phyloP scores from a whole-genome alignment of 148 eudicot genomes.

The Camellia japonica region DNA sequence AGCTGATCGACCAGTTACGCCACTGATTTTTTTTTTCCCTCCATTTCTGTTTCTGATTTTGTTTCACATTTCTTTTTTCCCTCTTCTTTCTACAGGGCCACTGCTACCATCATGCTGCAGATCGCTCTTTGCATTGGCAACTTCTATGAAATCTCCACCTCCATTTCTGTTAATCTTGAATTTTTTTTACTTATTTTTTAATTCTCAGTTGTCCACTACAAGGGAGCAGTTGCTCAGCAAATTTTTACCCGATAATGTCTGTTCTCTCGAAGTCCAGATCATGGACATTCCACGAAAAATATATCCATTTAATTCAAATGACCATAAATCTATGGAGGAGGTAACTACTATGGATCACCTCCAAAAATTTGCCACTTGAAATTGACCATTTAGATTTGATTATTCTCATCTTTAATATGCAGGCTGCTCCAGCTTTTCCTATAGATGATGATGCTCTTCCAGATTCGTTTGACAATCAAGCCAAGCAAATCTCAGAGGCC shows the following conservation, averaged over 20 bases:
- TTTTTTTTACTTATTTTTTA: slow-evolving; percentile 10
- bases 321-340: slow-evolving; percentile 50
- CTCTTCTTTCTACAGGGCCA: too few species aligned
- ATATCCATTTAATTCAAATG: slow-evolving; percentile 31
- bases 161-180: too few species aligned
- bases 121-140: too few species aligned
- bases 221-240: slow-evolving; percentile 72
- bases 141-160: too few species aligned
- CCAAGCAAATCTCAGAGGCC: slow-evolving; percentile 38
- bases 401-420: slow-evolving; percentile 18
- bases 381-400: not conserved
- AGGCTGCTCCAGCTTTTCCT: slow-evolving; percentile 45
- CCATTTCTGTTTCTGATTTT: too few species aligned
- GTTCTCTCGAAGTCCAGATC: slow-evolving; percentile 59
- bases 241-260: slow-evolving; percentile 79
- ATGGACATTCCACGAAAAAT: slow-evolving; percentile 30
- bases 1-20: too few species aligned
- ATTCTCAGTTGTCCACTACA: slow-evolving; percentile 53
- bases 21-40: too few species aligned
- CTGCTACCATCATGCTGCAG: too few species aligned
- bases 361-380: not conserved
- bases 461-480: slow-evolving; percentile 31
- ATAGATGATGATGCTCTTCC: slow-evolving; percentile 47
- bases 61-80: too few species aligned
- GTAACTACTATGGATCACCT: slow-evolving; percentile 29